Percentiles rank a stretch among this genome's conserved stretches.
Conservation (phyloP, 2,329 filamentous ascomycete species). For the Ascochyta rabiei region DNA sequence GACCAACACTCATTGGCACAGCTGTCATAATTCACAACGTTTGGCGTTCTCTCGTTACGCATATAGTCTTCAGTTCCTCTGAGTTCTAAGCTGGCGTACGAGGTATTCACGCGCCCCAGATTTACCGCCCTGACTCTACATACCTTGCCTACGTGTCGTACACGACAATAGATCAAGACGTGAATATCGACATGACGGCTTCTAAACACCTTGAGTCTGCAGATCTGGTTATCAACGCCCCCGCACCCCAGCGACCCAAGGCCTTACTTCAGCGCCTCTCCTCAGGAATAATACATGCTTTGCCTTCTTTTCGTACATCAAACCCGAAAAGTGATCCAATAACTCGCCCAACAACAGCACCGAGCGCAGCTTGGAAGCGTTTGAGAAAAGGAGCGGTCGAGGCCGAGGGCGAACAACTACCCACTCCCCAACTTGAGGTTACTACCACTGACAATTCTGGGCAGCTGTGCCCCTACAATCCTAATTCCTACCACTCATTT, state of each 20-base stretch:
- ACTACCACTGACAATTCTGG: background rate
- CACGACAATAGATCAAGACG: background rate
- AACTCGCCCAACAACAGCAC: conserved; percentile 6
- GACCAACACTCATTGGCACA: background rate
- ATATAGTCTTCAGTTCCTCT: background rate
- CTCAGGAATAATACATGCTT: conserved; percentile 14
- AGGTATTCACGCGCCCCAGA: background rate
- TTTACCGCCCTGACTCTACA: background rate
- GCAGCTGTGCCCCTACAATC: conserved; percentile 25
- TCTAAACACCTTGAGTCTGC: background rate
- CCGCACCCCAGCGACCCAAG: conserved; percentile 14
- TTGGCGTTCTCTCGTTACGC: background rate
- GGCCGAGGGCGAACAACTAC: background rate
- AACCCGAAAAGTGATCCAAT: background rate
- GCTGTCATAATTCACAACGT: background rate
- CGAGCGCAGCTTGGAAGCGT: background rate
- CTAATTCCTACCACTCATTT: conserved; percentile 25
- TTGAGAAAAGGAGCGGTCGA: background rate
- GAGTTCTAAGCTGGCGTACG: background rate
- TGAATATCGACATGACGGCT: background rate
- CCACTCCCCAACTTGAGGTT: background rate
- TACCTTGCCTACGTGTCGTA: background rate
- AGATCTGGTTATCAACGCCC: background rate
- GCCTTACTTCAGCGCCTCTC: conserved; percentile 26
- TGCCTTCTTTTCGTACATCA: conserved; percentile 12